Percentiles rank a stretch among this genome's conserved stretches.
These are phyloP conservation scores for Jatropha curcas DNA, from an alignment of 345 rosid genomes.

Conservation along the genomic window DNA sequence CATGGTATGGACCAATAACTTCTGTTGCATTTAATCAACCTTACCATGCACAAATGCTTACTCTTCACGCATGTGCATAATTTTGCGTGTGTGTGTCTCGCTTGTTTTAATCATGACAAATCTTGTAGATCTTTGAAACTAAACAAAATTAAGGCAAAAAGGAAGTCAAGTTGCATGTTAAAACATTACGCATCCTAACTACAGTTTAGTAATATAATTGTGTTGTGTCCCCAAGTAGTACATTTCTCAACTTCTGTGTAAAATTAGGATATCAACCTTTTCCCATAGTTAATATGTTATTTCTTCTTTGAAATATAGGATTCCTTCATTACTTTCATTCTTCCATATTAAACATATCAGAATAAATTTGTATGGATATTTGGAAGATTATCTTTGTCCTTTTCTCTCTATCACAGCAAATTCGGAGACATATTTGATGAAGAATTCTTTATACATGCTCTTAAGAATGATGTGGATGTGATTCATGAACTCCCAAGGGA, in stretches of 20 bases:
- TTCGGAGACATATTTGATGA: constrained; percentile 95
- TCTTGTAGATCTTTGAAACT: no score
- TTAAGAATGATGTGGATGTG: constrained; percentile 71
- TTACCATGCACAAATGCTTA: not conserved
- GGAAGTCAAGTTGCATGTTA: not conserved
- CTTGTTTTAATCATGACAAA: not conserved
- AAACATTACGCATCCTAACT: not conserved
- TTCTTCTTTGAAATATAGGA: not conserved
- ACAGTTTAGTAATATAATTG: no score
- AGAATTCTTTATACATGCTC: constrained; percentile 76
- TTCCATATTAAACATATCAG: not conserved
- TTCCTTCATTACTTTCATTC: not conserved
- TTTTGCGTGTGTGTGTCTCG: not conserved
- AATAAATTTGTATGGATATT: constrained; percentile 16
- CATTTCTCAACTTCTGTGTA: not conserved
- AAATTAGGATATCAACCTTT: not conserved
- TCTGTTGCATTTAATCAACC: not conserved
- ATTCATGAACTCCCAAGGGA: constrained; percentile 79
- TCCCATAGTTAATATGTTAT: not conserved
- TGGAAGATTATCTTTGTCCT: constrained; percentile 3
- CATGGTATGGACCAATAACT: not conserved
- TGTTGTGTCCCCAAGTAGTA: not conserved
- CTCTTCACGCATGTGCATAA: not conserved
- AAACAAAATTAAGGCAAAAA: not conserved
- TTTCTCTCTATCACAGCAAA: constrained; percentile 54